Percentiles rank a stretch among this genome's conserved stretches.
phyloP scores from a whole-genome alignment of 164 flowering plant species.

The Piper longum region DNA sequence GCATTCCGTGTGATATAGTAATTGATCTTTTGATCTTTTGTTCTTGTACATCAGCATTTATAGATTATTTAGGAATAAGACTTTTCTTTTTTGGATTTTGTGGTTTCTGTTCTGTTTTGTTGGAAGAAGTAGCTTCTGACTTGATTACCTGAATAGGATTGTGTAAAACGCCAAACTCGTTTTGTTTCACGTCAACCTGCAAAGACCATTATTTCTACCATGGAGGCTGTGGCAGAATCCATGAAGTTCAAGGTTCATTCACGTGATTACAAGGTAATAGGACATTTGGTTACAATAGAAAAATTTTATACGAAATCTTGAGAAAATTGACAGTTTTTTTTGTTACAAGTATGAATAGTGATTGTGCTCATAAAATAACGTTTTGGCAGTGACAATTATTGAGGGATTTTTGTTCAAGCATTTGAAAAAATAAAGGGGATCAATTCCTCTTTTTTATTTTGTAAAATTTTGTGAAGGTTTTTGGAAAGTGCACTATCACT shows the following conservation, averaged over 20 bases:
- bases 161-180: constrained; percentile 81
- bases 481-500: too few relatives aligned
- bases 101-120: background rate
- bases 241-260: constrained; percentile 75
- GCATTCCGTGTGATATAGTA: too few relatives aligned
- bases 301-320: background rate
- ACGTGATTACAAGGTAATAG: constrained; percentile 67
- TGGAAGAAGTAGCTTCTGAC: background rate
- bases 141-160: constrained; percentile 43
- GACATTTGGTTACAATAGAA: background rate
- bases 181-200: constrained; percentile 86
- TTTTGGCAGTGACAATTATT: too few relatives aligned
- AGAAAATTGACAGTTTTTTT: background rate
- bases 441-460: too few relatives aligned
- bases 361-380: too few relatives aligned
- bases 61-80: too few relatives aligned
- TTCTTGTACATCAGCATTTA: too few relatives aligned
- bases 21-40: too few relatives aligned
- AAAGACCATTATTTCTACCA: constrained; percentile 40
- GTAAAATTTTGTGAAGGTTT: too few relatives aligned
- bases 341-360: too few relatives aligned
- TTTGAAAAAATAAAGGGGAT: too few relatives aligned
- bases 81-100: background rate
- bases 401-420: too few relatives aligned
- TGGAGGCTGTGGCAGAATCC: constrained; percentile 65